A percentile compares a stretch with the other conserved stretches of the same genome.
phyloP scores from a whole-genome alignment of 768 basidiomycete genomes.

The Omphalotus guepiniiformis region DNA sequence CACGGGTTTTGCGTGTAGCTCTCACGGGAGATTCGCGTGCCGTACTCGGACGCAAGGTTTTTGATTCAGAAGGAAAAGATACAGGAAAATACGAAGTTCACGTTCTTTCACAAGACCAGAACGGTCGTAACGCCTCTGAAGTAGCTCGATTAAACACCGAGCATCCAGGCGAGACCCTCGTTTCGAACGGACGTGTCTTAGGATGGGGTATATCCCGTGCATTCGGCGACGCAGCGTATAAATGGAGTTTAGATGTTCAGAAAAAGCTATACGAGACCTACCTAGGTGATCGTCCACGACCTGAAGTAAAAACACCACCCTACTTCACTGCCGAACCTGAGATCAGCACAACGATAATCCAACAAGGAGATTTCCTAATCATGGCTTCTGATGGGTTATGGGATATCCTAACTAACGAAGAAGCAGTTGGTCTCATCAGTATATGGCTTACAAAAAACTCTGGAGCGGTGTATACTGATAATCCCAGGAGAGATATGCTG shows the following conservation, averaged over 20 bases:
- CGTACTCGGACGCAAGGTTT: constrained; percentile 35
- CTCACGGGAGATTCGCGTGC: constrained; percentile 47
- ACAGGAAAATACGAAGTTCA: constrained; percentile 30
- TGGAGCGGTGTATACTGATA: background rate
- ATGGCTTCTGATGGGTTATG: constrained; percentile 50
- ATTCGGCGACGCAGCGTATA: constrained; percentile 40
- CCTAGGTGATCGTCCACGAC: constrained; percentile 28
- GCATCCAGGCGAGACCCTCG: constrained; percentile 35
- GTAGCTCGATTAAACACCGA: constrained; percentile 29
- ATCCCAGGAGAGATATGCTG: constrained; percentile 3
- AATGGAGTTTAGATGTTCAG: constrained; percentile 38
- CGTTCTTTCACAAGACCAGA: constrained; percentile 39
- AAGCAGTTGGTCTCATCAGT: constrained; percentile 51
- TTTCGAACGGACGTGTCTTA: constrained; percentile 33
- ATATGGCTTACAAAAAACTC: constrained; percentile 34
- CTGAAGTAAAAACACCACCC: constrained; percentile 32
- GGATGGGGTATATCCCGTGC: constrained; percentile 34
- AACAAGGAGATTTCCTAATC: constrained; percentile 49
- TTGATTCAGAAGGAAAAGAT: constrained; percentile 2
- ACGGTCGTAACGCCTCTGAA: constrained; percentile 33
- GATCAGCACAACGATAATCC: constrained; percentile 37
- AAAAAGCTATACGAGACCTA: constrained; percentile 29
- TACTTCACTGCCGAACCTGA: constrained; percentile 39
- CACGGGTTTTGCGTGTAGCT: constrained; percentile 36
- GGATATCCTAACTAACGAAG: constrained; percentile 50